Evolutionary conservation across 2,329 filamentous ascomycete species (phyloP).

Genomic region (Paecilomyces formosus): DNA sequence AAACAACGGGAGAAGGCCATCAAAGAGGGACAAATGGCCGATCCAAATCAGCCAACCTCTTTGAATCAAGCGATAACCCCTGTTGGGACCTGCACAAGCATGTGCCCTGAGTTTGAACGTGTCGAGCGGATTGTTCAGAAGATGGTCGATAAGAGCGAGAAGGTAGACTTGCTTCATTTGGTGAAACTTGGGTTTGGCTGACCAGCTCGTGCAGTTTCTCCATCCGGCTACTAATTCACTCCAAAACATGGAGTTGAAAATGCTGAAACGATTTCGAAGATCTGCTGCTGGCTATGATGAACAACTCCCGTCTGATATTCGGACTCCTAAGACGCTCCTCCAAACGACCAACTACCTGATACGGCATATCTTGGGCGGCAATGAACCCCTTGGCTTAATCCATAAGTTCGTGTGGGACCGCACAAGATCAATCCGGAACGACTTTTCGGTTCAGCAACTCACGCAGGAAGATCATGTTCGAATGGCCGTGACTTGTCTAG

Average conservation of each 20-base stretch:
- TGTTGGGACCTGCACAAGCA: slow-evolving; percentile 54
- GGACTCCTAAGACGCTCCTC: slow-evolving; percentile 46
- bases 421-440: slow-evolving; percentile 57
- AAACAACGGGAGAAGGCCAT: slow-evolving; percentile 46
- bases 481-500: slow-evolving; percentile 53
- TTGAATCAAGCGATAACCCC: slow-evolving; percentile 55
- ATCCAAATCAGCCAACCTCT: slow-evolving; percentile 54
- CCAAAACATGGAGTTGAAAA: slow-evolving; percentile 34
- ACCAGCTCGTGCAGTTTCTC: slow-evolving; percentile 18
- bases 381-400: slow-evolving; percentile 43
- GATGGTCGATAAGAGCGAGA: slow-evolving; percentile 55
- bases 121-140: slow-evolving; percentile 55
- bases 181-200: neutral
- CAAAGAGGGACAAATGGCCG: slow-evolving; percentile 45
- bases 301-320: slow-evolving; percentile 56
- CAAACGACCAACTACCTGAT: slow-evolving; percentile 42
- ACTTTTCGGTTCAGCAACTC: slow-evolving; percentile 57
- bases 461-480: slow-evolving; percentile 49
- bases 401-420: slow-evolving; percentile 61
- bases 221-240: slow-evolving; percentile 26
- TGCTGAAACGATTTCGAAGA: slow-evolving; percentile 58
- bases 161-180: slow-evolving; percentile 29
- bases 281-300: slow-evolving; percentile 57
- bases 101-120: slow-evolving; percentile 59
- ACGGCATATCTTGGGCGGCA: slow-evolving; percentile 45